Evolutionary conservation across 2,329 filamentous ascomycete genomes (phyloP).

Genomic region (Colletotrichum brevisporum): DNA sequence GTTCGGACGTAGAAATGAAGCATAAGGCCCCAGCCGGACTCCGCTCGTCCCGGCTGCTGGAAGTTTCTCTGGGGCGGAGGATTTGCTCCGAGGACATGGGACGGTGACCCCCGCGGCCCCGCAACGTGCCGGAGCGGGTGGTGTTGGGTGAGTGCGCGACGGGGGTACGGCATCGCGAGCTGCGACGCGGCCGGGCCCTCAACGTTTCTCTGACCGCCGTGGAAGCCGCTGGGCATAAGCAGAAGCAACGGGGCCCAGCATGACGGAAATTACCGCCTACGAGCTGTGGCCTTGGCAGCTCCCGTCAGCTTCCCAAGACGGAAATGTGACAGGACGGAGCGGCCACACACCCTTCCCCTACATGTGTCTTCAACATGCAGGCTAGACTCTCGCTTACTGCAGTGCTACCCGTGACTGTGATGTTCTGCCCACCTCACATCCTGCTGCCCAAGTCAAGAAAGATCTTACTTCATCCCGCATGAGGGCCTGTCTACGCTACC

Average conservation of each 20-base stretch:
- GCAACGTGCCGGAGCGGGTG: constrained; percentile 5
- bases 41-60: constrained; percentile 18
- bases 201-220: background rate
- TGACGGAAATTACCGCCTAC: background rate
- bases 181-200: constrained; percentile 16
- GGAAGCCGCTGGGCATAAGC: background rate
- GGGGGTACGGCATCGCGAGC: constrained; percentile 26
- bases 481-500: background rate
- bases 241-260: background rate
- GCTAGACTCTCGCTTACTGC: no score
- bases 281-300: background rate
- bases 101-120: constrained; percentile 11
- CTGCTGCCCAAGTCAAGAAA: background rate
- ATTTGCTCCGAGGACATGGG: constrained; percentile 12
- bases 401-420: background rate
- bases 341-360: background rate
- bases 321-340: background rate
- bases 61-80: constrained; percentile 26
- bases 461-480: constrained; percentile 17
- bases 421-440: background rate
- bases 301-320: background rate
- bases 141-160: background rate
- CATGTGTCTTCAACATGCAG: background rate
- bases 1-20: background rate
- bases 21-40: background rate